Conservation (phyloP, 2,329 filamentous ascomycete genomes). For the Diaporthe citri region DNA sequence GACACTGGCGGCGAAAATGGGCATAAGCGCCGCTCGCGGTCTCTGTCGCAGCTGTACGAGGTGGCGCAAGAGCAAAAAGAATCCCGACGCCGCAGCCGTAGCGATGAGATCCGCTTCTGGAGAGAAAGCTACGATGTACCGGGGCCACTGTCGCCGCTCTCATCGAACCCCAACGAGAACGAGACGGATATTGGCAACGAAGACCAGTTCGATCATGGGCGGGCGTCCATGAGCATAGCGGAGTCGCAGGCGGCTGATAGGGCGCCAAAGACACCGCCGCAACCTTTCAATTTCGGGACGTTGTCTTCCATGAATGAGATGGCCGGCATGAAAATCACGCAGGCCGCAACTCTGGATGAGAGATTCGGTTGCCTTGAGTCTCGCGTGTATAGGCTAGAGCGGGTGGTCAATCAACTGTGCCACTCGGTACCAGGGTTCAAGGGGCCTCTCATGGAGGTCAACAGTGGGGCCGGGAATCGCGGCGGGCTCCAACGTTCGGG, state of each 20-base stretch:
- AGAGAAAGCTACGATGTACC: slow-evolving; percentile 68
- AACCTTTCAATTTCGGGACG: slow-evolving; percentile 68
- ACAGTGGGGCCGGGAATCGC: slow-evolving; percentile 45
- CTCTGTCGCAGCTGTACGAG: slow-evolving; percentile 67
- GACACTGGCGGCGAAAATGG: slow-evolving; percentile 54
- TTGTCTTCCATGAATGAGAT: slow-evolving; percentile 60
- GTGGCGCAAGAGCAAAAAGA: slow-evolving; percentile 51
- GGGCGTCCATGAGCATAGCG: slow-evolving; percentile 49
- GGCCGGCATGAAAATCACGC: slow-evolving; percentile 69
- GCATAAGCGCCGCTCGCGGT: slow-evolving; percentile 68
- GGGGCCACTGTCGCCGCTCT: slow-evolving; percentile 63
- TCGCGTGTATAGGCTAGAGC: slow-evolving; percentile 66
- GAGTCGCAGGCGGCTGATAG: slow-evolving; percentile 49
- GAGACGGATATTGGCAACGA: slow-evolving; percentile 30
- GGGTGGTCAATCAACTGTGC: slow-evolving; percentile 63
- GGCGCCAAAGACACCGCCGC: slow-evolving; percentile 55
- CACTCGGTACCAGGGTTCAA: slow-evolving; percentile 58
- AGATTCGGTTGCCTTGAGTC: slow-evolving; percentile 65
- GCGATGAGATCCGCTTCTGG: slow-evolving; percentile 75
- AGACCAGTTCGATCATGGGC: slow-evolving; percentile 47
- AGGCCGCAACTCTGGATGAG: slow-evolving; percentile 66
- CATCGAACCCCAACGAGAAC: slow-evolving; percentile 50
- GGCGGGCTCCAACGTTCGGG: slow-evolving; percentile 35
- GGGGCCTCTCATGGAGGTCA: slow-evolving; percentile 46
- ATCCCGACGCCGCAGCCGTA: slow-evolving; percentile 63